Evolutionary conservation across 2,329 filamentous ascomycete species (phyloP).

Genomic region (Aspergillus awamori): DNA sequence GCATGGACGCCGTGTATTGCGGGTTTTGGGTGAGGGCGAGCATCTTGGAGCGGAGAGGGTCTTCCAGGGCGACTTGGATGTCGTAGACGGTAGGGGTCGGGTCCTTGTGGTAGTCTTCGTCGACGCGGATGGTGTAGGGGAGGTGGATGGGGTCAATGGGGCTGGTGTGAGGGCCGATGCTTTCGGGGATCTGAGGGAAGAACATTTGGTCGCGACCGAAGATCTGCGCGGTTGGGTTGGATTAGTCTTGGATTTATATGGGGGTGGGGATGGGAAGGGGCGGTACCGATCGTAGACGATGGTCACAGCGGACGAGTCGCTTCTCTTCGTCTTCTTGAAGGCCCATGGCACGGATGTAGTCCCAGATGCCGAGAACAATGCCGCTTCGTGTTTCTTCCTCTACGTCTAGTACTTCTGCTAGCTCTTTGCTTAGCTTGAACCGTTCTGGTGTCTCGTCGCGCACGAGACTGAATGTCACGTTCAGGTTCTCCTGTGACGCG

Average conservation of each 20-base stretch:
- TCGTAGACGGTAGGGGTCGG: constrained; percentile 86
- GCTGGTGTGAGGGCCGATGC: constrained; percentile 75
- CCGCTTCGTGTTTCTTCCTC: constrained; percentile 84
- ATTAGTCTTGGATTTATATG: background rate
- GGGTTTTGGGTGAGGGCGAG: constrained; percentile 69
- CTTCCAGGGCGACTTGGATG: constrained; percentile 79
- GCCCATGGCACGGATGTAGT: constrained; percentile 84
- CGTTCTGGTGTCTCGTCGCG: constrained; percentile 85
- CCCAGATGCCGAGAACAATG: constrained; percentile 89
- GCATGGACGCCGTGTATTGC: constrained; percentile 70
- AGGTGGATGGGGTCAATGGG: constrained; percentile 81
- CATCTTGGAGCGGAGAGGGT: constrained; percentile 73
- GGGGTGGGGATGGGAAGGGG: constrained; percentile 30
- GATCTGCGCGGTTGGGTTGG: constrained; percentile 54
- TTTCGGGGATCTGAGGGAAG: constrained; percentile 83
- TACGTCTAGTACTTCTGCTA: constrained; percentile 84
- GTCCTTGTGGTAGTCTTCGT: constrained; percentile 75
- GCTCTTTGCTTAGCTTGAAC: constrained; percentile 74
- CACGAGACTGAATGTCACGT: constrained; percentile 83
- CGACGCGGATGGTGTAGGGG: constrained; percentile 90
- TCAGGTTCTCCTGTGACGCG: constrained; percentile 87
- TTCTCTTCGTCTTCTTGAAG: constrained; percentile 95
- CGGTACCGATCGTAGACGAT: constrained; percentile 73
- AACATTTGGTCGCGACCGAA: constrained; percentile 75
- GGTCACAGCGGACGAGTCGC: constrained; percentile 87